phyloP scores from a whole-genome alignment of 805 yeast genomes.

The Metschnikowia hibisci region DNA sequence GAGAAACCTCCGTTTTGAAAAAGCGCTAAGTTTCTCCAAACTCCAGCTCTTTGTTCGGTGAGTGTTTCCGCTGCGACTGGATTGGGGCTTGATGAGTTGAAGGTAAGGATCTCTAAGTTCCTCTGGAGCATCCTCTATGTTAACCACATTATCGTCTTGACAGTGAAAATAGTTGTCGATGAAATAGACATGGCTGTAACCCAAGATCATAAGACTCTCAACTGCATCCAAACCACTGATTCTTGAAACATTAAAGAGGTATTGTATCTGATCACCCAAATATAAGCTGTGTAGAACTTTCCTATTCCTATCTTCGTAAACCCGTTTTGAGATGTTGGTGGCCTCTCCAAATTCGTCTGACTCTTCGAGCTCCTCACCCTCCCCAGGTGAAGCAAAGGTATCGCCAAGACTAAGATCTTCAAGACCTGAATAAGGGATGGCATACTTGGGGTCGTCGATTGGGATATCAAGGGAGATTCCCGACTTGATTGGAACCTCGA shows the following conservation, averaged over 20 bases:
- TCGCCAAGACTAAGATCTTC: conserved; percentile 26
- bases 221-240: conserved; percentile 72
- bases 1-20: conserved; percentile 71
- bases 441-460: conserved; percentile 16
- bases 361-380: conserved; percentile 23
- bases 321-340: conserved; percentile 7
- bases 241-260: conserved; percentile 71
- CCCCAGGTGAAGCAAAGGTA: conserved; percentile 12
- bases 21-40: conserved; percentile 52
- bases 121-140: conserved; percentile 60
- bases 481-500: conserved; percentile 36
- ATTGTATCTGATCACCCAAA: conserved; percentile 67
- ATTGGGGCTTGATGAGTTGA: conserved; percentile 53
- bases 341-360: conserved; percentile 17
- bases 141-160: conserved; percentile 50
- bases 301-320: conserved; percentile 65
- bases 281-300: conserved; percentile 66
- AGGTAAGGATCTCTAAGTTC: conserved; percentile 65
- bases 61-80: conserved; percentile 20
- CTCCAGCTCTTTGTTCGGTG: conserved; percentile 61
- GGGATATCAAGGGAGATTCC: conserved; percentile 18
- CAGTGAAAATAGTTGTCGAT: conserved; percentile 66
- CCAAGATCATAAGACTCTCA: conserved; percentile 73
- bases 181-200: conserved; percentile 60
- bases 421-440: conserved; percentile 15